Evolutionary conservation across 106 monocot genomes (phyloP), one percentile per base, ranked within the genome.

Genomic region (Xerophyta viscosa): DNA sequence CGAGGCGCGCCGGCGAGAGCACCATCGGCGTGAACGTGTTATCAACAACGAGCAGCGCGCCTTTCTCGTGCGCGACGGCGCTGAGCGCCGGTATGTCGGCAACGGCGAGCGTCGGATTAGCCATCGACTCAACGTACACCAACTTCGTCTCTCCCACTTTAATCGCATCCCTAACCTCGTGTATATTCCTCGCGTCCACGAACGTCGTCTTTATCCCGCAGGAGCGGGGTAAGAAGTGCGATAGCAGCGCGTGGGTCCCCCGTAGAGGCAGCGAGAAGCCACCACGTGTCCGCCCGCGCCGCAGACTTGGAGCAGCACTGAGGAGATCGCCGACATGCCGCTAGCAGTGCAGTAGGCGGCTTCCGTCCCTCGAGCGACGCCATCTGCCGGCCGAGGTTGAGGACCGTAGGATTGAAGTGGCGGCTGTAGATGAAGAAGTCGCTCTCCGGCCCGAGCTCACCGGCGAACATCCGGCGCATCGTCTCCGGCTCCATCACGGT

Each of bases 401-500:
- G 80, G 18, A 93, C 87, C 10, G 93, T 93, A 6, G 93, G 93
- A 69, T 93, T 93, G 63, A 84, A 93, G 76, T 93, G 87, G 22
- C 93, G 87, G 67, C 83, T 84, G 70, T 93, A 93, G 69, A 93
- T 64, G 71, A 69, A 93, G 72, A 80, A 81, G 71, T 93, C 93
- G 27, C 75, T 73, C 18, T 93, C 93, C 17, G 93, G 93, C 20
- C 93, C 87, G 29, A 93, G 84, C 57, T 93, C 93, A 23, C 93
- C 93, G 50, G 71, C 20, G 67, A 93, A 93, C 82, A 93, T 74
- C 26, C 75, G 68, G 8, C 69, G 55, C 87, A 93, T 81, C 56
- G 84, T 93, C 17, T 93, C 93, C 1, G 93, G 69, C 66, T 93
- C 93, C 93, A 93, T 88, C 48, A 93, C 93, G 1, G 93, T 93